Percentiles rank a stretch among this genome's conserved stretches.
Evolutionary conservation across 192 early-diverging fungal genomes (phyloP).

Genomic region (Endogone sp.): DNA sequence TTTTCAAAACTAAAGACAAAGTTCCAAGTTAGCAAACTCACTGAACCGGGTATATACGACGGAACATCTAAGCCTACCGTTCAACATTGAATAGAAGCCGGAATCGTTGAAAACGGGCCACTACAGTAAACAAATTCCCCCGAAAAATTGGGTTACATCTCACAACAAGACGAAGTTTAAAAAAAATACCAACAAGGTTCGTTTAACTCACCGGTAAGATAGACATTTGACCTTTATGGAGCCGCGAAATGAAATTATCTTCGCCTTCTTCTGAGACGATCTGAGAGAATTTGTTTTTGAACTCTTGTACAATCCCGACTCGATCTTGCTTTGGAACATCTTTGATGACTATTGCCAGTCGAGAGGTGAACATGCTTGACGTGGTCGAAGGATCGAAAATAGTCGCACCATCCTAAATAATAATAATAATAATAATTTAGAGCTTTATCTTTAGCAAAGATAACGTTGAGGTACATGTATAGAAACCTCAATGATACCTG

Average conservation of each 20-base stretch:
- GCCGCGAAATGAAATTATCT: slow-evolving; percentile 18
- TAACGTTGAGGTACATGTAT: too few species aligned
- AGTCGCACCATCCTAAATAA: background rate
- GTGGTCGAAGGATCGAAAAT: background rate
- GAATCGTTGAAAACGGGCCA: background rate
- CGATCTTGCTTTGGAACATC: slow-evolving; percentile 17
- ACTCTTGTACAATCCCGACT: slow-evolving; percentile 11
- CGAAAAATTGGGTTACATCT: background rate
- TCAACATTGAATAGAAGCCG: background rate
- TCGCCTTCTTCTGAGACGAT: slow-evolving; percentile 15
- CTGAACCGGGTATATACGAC: background rate
- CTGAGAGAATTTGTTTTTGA: slow-evolving; percentile 11
- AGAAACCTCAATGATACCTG: slow-evolving; percentile 7
- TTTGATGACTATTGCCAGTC: slow-evolving; percentile 15
- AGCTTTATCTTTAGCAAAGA: too few species aligned
- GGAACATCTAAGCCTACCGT: background rate
- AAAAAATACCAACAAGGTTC: background rate
- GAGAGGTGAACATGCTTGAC: background rate
- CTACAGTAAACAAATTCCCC: background rate
- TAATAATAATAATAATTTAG: background rate
- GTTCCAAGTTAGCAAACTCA: background rate
- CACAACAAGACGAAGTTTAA: background rate
- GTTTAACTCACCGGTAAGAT: slow-evolving; percentile 10
- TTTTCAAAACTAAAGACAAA: background rate
- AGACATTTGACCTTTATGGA: slow-evolving; percentile 15